Percentiles rank a stretch among this genome's conserved stretches.
phyloP scores from a whole-genome alignment of 2,329 filamentous ascomycete genomes.

The Nemania serpens region DNA sequence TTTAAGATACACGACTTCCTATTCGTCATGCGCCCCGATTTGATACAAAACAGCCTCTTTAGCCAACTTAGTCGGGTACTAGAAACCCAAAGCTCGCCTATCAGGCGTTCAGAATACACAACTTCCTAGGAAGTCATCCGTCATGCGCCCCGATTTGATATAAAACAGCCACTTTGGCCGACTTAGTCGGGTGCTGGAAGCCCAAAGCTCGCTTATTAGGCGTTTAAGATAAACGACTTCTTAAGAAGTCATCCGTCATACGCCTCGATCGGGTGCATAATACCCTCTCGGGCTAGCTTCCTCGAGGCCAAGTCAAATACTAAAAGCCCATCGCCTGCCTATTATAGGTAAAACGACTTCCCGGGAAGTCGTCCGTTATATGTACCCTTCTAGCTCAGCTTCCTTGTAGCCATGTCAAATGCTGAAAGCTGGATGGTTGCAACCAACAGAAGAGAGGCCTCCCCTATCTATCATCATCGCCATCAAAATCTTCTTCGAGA shows the following conservation, averaged over 20 bases:
- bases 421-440: slow-evolving; percentile 12
- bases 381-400: slow-evolving; percentile 10
- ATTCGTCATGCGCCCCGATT: neutral
- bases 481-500: slow-evolving; percentile 15
- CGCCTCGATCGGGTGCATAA: slow-evolving; percentile 9
- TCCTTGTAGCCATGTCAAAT: slow-evolving; percentile 8
- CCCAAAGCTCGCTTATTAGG: neutral
- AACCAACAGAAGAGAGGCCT: slow-evolving; percentile 11
- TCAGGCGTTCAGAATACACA: slow-evolving; percentile 5
- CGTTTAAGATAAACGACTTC: slow-evolving; percentile 9
- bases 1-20: neutral
- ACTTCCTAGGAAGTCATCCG: slow-evolving; percentile 1
- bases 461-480: slow-evolving; percentile 13
- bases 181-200: neutral
- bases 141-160: neutral
- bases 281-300: slow-evolving; percentile 9
- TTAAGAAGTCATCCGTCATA: slow-evolving; percentile 7
- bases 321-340: slow-evolving; percentile 11
- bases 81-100: neutral
- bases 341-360: slow-evolving; percentile 12
- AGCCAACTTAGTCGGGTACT: neutral
- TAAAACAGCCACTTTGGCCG: neutral
- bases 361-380: neutral
- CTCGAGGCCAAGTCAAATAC: slow-evolving; percentile 12
- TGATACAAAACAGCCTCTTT: neutral